phyloP scores from a whole-genome alignment of 2,329 filamentous ascomycete species.

The Mollisiaceae sp. region DNA sequence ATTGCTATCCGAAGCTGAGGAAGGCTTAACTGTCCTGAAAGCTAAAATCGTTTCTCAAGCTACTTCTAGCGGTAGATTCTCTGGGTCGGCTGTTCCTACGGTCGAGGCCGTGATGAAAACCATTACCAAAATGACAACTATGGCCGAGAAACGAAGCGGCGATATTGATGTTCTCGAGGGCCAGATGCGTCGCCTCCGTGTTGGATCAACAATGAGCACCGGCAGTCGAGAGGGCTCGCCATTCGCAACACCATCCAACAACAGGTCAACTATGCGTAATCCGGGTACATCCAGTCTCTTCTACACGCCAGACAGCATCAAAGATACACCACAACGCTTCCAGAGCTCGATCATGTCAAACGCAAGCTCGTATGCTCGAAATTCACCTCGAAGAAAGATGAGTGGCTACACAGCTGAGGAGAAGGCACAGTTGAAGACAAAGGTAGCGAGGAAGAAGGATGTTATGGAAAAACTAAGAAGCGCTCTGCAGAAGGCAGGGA shows the following conservation, averaged over 20 bases:
- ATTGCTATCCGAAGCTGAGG: slow-evolving; percentile 78
- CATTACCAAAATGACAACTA: slow-evolving; percentile 88
- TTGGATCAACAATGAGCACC: slow-evolving; percentile 45
- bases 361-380: slow-evolving; percentile 9
- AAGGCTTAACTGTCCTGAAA: slow-evolving; percentile 77
- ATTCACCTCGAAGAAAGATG: slow-evolving; percentile 61
- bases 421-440: slow-evolving; percentile 60
- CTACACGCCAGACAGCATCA: slow-evolving; percentile 40
- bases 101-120: slow-evolving; percentile 92
- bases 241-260: slow-evolving; percentile 43
- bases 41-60: slow-evolving; percentile 70
- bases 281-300: slow-evolving; percentile 36
- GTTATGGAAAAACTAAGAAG: slow-evolving; percentile 56
- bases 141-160: slow-evolving; percentile 89
- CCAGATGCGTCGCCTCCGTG: slow-evolving; percentile 76
- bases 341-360: slow-evolving; percentile 38
- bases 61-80: slow-evolving; percentile 54
- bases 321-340: slow-evolving; percentile 33
- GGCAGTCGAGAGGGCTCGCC: slow-evolving; percentile 52
- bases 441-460: slow-evolving; percentile 56
- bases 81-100: slow-evolving; percentile 65
- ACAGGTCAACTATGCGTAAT: slow-evolving; percentile 33
- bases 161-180: slow-evolving; percentile 90
- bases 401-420: slow-evolving; percentile 65
- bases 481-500: slow-evolving; percentile 41